These are phyloP conservation scores for Dillenia suffruticosa DNA, from an alignment of 164 flowering plant genomes.

Conservation along the genomic window DNA sequence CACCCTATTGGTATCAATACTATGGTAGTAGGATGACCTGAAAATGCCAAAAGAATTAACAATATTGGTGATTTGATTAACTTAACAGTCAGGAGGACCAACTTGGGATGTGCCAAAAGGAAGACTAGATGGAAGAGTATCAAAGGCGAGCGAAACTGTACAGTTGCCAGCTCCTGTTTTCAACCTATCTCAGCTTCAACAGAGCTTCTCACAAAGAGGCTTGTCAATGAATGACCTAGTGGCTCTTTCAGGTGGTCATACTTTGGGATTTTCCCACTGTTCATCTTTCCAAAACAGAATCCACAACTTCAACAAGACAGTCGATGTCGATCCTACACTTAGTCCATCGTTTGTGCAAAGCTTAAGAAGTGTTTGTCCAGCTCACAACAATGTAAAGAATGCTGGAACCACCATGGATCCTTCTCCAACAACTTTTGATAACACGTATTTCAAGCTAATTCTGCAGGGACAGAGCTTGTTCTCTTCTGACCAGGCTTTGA, in stretches of 20 bases:
- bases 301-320: slow-evolving; percentile 57
- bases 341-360: slow-evolving; percentile 50
- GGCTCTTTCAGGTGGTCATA: slow-evolving; percentile 91
- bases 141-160: slow-evolving; percentile 68
- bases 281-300: slow-evolving; percentile 83
- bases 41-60: slow-evolving; percentile 28
- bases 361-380: slow-evolving; percentile 27
- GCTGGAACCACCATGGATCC: slow-evolving; percentile 50
- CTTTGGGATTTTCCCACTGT: slow-evolving; percentile 84
- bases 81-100: slow-evolving; percentile 78
- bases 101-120: slow-evolving; percentile 87
- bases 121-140: slow-evolving; percentile 76
- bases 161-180: slow-evolving; percentile 72
- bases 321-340: slow-evolving; percentile 65
- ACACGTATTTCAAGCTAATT: slow-evolving; percentile 41
- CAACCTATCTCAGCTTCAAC: slow-evolving; percentile 65
- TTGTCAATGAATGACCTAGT: slow-evolving; percentile 68
- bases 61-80: slow-evolving; percentile 15
- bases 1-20: no score
- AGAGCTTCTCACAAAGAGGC: slow-evolving; percentile 79
- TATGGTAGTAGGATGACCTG: no score
- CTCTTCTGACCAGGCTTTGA: slow-evolving; percentile 58
- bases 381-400: slow-evolving; percentile 30
- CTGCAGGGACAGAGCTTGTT: slow-evolving; percentile 41
- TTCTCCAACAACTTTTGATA: slow-evolving; percentile 44